Percentiles rank a stretch among this genome's conserved stretches.
phyloP scores from a whole-genome alignment of 768 basidiomycete species.

The Lactarius vividus region DNA sequence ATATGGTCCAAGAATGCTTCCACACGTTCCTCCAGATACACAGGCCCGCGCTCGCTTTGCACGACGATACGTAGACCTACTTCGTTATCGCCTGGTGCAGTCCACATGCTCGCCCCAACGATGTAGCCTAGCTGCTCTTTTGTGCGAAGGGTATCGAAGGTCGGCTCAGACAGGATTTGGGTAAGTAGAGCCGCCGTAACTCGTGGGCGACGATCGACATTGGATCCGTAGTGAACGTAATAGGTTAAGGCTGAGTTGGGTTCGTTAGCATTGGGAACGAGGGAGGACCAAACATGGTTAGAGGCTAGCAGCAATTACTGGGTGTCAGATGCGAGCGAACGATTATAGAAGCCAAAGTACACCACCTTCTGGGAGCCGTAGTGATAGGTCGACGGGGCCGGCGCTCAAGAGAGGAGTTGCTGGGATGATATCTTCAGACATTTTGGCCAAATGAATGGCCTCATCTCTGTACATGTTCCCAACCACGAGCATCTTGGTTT shows the following conservation, averaged over 20 bases:
- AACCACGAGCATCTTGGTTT: constrained; percentile 69
- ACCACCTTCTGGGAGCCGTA: constrained; percentile 70
- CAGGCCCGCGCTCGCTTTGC: constrained; percentile 82
- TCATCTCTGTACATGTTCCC: constrained; percentile 89
- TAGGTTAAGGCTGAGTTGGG: constrained; percentile 86
- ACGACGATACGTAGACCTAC: constrained; percentile 79
- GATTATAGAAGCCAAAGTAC: constrained; percentile 16
- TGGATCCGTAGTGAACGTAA: constrained; percentile 74
- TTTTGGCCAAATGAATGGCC: constrained; percentile 68
- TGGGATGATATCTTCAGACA: constrained; percentile 63
- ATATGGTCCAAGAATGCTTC: constrained; percentile 83
- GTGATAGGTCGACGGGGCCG: constrained; percentile 48
- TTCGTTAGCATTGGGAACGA: constrained; percentile 80
- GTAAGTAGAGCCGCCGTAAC: constrained; percentile 68
- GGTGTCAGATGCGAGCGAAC: not conserved
- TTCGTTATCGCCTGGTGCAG: constrained; percentile 60
- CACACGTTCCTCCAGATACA: constrained; percentile 81
- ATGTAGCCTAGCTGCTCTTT: constrained; percentile 96
- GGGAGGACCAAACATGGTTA: constrained; percentile 62
- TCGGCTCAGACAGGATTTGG: constrained; percentile 87
- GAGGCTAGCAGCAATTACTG: constrained; percentile 46
- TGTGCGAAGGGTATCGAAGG: constrained; percentile 88
- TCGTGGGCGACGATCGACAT: constrained; percentile 60
- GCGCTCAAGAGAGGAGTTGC: constrained; percentile 51
- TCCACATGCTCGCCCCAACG: constrained; percentile 61